These are phyloP conservation scores for Trebouxia sp. DNA, from an alignment of 139 green algal species.

Conservation along the genomic window DNA sequence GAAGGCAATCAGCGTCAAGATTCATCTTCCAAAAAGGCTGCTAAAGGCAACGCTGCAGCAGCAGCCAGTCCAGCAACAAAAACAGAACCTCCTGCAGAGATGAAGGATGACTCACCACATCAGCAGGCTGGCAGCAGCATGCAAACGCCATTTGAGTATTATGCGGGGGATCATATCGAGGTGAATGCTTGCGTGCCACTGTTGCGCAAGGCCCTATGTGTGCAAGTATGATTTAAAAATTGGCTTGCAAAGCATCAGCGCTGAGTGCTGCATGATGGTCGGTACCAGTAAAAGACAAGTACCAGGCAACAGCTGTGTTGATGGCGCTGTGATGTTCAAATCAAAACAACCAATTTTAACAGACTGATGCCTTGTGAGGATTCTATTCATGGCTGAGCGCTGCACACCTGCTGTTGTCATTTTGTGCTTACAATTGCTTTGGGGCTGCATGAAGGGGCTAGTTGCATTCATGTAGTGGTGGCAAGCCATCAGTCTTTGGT, in stretches of 20 bases:
- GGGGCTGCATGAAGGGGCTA: background rate
- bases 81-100: too few relatives aligned
- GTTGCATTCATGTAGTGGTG: background rate
- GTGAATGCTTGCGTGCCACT: background rate
- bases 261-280: too few relatives aligned
- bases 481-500: too few relatives aligned
- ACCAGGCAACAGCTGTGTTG: too few relatives aligned
- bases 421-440: too few relatives aligned
- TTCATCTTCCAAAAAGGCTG: too few relatives aligned
- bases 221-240: too few relatives aligned
- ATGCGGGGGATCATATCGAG: background rate
- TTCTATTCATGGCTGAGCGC: background rate
- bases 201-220: constrained; percentile 37
- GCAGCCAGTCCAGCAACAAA: background rate
- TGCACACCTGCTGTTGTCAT: too few relatives aligned
- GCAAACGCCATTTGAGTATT: background rate
- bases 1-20: background rate
- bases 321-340: constrained; percentile 1
- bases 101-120: too few relatives aligned
- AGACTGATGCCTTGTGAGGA: background rate
- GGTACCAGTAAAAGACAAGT: too few relatives aligned
- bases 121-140: background rate
- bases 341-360: constrained; percentile 8
- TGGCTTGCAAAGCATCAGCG: too few relatives aligned
- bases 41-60: too few relatives aligned